Evolutionary conservation across 1,284 basidiomycete genomes (phyloP).

Genomic region (Fistulina hepatica): DNA sequence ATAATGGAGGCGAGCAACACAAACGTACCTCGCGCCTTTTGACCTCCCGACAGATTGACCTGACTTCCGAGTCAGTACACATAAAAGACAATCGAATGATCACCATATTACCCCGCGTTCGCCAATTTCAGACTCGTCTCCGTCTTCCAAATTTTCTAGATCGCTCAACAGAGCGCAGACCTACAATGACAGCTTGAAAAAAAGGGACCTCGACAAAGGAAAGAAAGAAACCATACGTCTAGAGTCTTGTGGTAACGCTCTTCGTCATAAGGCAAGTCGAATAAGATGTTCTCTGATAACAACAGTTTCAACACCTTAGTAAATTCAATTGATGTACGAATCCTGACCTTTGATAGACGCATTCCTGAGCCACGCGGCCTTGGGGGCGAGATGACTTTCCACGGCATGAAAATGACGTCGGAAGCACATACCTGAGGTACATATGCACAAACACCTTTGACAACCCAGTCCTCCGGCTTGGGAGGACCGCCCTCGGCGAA

Average conservation of each 20-base stretch:
- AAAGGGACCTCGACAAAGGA: conserved; percentile 1
- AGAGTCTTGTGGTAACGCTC: conserved; percentile 56
- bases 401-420: too few species aligned
- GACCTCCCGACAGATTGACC: conserved; percentile 70
- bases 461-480: conserved; percentile 68
- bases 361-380: conserved; percentile 11
- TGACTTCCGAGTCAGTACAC: conserved; percentile 21
- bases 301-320: conserved; percentile 11
- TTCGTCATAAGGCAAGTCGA: conserved; percentile 58
- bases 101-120: conserved; percentile 43
- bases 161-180: conserved; percentile 38
- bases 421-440: too few species aligned
- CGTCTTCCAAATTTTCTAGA: conserved; percentile 72
- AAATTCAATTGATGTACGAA: background rate
- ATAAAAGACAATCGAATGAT: background rate
- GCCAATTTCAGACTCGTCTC: conserved; percentile 72
- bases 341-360: conserved; percentile 28
- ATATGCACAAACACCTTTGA: conserved; percentile 74
- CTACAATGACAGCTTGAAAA: conserved; percentile 6
- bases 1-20: background rate
- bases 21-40: conserved; percentile 66
- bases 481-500: too few species aligned
- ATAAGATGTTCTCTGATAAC: conserved; percentile 64
- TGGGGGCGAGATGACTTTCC: too few species aligned
- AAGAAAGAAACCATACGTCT: conserved; percentile 24